phyloP scores from a whole-genome alignment of 2,329 filamentous ascomycete genomes.

The Monilinia vaccinii-corymbosi region DNA sequence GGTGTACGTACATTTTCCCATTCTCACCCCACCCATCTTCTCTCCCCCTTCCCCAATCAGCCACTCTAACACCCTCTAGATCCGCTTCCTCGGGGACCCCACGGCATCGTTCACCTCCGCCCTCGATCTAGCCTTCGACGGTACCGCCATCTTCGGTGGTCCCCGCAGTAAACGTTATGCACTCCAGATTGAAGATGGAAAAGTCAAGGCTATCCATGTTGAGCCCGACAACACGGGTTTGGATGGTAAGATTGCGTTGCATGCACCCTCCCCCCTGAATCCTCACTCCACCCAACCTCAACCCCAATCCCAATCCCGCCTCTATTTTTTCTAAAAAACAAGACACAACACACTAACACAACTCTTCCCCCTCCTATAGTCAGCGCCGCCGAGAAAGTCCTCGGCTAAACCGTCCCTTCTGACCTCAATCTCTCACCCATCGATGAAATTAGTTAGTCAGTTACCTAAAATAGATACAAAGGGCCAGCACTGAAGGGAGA shows the following conservation, averaged over 20 bases:
- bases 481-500: too few species aligned
- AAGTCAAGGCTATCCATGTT: conserved; percentile 70
- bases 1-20: conserved; percentile 68
- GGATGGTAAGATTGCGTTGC: conserved; percentile 51
- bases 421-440: too few species aligned
- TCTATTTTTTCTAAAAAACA: background rate
- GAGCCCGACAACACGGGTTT: conserved; percentile 86
- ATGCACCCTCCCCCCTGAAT: background rate
- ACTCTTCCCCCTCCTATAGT: conserved; percentile 26
- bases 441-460: too few species aligned
- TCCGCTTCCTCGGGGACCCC: conserved; percentile 84
- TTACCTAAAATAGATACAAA: too few species aligned
- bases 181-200: conserved; percentile 72
- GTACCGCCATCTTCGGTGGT: conserved; percentile 47
- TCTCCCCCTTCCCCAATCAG: conserved; percentile 57
- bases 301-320: too few species aligned
- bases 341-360: background rate
- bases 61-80: conserved; percentile 42
- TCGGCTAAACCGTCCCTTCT: conserved; percentile 28
- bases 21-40: conserved; percentile 73
- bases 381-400: conserved; percentile 40
- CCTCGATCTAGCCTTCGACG: conserved; percentile 53
- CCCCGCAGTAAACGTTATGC: conserved; percentile 82
- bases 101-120: conserved; percentile 71
- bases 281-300: too few species aligned